Percentiles rank a stretch among this genome's conserved stretches.
These are phyloP conservation scores for Nidularia pulvinata DNA, from an alignment of 768 basidiomycete genomes.

Conservation along the genomic window DNA sequence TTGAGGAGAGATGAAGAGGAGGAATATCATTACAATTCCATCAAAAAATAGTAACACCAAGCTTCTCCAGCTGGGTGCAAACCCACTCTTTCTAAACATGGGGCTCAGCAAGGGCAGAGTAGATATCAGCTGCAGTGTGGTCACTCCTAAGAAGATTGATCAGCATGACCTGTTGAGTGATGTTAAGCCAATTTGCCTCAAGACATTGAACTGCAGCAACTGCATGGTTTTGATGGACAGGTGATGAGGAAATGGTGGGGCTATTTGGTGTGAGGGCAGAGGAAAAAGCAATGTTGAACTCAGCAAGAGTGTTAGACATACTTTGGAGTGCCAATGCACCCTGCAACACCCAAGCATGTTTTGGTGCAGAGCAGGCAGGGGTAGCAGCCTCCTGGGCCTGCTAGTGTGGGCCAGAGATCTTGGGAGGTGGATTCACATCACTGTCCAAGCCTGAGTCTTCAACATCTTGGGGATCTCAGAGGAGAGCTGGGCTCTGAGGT, in stretches of 20 bases:
- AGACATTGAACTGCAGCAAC: too few species aligned
- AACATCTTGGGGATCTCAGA: neutral
- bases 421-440: neutral
- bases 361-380: neutral
- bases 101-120: neutral
- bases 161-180: too few species aligned
- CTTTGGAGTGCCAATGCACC: conserved; percentile 1
- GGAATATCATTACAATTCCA: conserved; percentile 1
- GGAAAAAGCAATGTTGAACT: neutral
- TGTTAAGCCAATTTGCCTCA: too few species aligned
- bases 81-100: neutral
- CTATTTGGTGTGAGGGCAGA: neutral
- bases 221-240: too few species aligned
- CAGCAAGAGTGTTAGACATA: neutral
- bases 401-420: neutral
- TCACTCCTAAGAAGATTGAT: too few species aligned
- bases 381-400: neutral
- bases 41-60: neutral
- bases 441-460: neutral
- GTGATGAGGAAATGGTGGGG: neutral
- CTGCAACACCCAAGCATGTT: neutral
- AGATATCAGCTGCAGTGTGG: too few species aligned
- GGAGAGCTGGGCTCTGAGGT: neutral
- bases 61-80: neutral
- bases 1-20: neutral